These are phyloP conservation scores for Salix dunnii DNA, from an alignment of 345 rosid species.

Conservation along the genomic window DNA sequence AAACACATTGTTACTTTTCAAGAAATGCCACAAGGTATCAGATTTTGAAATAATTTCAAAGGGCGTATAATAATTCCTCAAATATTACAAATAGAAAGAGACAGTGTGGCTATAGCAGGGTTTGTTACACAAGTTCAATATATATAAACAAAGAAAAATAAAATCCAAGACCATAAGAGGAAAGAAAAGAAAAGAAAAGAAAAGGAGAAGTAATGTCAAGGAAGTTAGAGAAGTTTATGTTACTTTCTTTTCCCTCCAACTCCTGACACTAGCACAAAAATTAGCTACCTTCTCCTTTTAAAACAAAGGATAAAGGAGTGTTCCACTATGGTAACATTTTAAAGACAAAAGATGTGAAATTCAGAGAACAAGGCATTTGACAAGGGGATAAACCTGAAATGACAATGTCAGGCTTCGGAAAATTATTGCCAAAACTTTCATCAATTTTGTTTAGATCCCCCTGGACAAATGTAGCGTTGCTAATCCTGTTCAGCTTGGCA, in stretches of 20 bases:
- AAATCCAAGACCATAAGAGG: neutral
- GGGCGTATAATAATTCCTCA: neutral
- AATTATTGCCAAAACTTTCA: conserved; percentile 69
- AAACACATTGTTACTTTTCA: neutral
- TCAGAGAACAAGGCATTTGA: conserved; percentile 5
- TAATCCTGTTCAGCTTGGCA: conserved; percentile 73
- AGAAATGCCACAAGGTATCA: neutral
- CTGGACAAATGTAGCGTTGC: conserved; percentile 77
- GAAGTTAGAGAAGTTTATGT: neutral
- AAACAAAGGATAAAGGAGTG: neutral
- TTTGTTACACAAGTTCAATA: neutral
- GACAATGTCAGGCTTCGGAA: conserved; percentile 79
- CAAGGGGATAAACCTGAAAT: conserved; percentile 55
- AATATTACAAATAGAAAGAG: neutral
- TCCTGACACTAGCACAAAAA: too few species aligned
- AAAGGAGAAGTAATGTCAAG: neutral
- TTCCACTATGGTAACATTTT: neutral
- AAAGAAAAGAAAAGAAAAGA: neutral
- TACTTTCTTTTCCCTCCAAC: neutral
- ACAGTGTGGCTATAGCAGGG: neutral
- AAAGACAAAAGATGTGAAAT: neutral
- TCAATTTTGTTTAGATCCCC: conserved; percentile 94
- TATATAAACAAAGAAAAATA: neutral
- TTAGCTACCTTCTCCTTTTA: neutral
- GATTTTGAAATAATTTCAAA: neutral